Evolutionary conservation across 2,329 filamentous ascomycete genomes (phyloP), one percentile per base, ranked within the genome.

Genomic region (Macroventuria anomochaeta): DNA sequence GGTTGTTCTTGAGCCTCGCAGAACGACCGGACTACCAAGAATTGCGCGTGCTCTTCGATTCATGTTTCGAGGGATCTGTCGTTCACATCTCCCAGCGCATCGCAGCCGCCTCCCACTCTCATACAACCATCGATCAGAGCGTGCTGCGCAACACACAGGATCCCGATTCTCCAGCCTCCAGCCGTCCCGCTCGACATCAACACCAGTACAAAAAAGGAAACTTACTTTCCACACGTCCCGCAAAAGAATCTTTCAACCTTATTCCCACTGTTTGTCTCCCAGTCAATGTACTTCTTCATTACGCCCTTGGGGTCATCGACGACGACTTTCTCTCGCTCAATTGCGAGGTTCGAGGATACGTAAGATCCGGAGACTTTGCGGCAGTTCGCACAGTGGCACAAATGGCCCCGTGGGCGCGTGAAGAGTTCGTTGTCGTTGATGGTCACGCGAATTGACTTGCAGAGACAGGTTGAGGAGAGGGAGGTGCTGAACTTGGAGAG

Each of bases 331-430:
- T 76, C 72, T 34, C 72, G 69, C 46, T 77, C 74, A 18, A 80
- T 77, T 5, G 72, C 64, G 12, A 80, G 58, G 54, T 79, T 78
- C 17, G 68, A 59, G 0, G 76, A 61, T 2, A 76, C 72, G 46
- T 74, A 76, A 5, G 74, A 76, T 39, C 80, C 80, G 2, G 79
- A 73, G 0, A 77, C 73, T 63, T 82, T 82, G 34, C 79, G 76
- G 67, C 80, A 83, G 55, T 82, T 83, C 28, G 71, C 66, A 65
- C 81, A 83, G 57, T 82, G 78, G 65, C 80, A 83, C 7, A 82
- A 65, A 18, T 69, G 64, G 2, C 80, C 80, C 6, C 72, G 72
- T 28, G 70, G 70, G 5, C 55, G 57, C 10, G 70, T 73, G 63
- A 81, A 82, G 18, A 82, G 76, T 15, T 81, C 77, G 11, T 62